These are phyloP conservation scores for Musa acuminata DNA, from an alignment of 176 grass and related monocot genomes.

Conservation along the genomic window DNA sequence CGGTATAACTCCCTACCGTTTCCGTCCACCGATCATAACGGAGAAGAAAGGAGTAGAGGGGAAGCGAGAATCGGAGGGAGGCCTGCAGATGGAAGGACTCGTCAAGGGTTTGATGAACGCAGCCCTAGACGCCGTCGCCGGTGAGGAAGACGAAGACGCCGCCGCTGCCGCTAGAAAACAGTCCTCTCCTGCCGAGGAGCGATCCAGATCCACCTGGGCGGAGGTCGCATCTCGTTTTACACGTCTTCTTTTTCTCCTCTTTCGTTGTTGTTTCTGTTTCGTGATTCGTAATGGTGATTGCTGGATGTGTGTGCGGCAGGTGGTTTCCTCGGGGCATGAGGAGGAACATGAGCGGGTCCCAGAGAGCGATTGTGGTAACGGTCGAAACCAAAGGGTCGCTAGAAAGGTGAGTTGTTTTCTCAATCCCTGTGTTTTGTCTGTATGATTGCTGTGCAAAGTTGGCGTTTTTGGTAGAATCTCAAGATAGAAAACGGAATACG, in stretches of 20 bases:
- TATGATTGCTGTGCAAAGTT: too few species aligned
- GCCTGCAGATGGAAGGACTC: not conserved
- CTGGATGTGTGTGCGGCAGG: not conserved
- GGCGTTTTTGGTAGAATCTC: too few species aligned
- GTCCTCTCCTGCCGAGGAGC: not conserved
- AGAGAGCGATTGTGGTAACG: not conserved
- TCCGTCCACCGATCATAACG: too few species aligned
- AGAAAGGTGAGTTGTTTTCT: not conserved
- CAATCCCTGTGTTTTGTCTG: too few species aligned
- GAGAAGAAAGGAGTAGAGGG: too few species aligned
- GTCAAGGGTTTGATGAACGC: not conserved
- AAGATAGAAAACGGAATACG: too few species aligned
- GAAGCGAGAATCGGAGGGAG: not conserved
- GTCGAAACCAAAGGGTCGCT: not conserved
- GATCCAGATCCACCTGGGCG: constrained; percentile 2
- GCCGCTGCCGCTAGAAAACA: not conserved
- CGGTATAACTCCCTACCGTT: too few species aligned
- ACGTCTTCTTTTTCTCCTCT: not conserved
- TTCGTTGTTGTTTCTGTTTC: not conserved
- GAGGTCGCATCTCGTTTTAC: not conserved
- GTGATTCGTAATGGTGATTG: not conserved
- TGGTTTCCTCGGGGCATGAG: not conserved
- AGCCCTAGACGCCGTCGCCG: not conserved
- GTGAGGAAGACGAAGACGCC: not conserved
- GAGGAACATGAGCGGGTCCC: not conserved